Conservation (phyloP, 441 rosid genomes). For the Pelargonium myrrhifolium region DNA sequence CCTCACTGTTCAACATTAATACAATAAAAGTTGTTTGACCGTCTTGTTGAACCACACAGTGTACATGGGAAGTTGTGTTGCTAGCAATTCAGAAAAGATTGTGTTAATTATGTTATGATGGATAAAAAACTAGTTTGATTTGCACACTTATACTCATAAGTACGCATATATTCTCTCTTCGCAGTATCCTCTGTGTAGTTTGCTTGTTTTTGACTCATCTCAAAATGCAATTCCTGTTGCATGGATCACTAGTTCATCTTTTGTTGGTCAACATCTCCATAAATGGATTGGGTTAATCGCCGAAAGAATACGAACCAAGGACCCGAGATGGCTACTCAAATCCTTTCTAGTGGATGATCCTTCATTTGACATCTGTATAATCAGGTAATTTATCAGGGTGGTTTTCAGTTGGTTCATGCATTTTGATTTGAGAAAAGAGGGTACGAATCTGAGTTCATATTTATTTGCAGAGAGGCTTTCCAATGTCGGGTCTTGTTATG, state of each 20-base stretch:
- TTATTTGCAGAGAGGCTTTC: conserved; percentile 41
- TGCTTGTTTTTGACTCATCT: conserved; percentile 42
- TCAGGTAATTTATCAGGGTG: conserved; percentile 28
- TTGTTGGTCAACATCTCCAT: conserved; percentile 29
- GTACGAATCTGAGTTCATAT: conserved; percentile 15
- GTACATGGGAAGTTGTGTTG: not conserved
- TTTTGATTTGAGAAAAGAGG: conserved; percentile 9
- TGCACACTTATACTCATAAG: conserved; percentile 13
- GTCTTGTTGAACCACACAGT: not conserved
- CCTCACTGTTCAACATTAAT: not conserved
- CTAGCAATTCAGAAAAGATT: not conserved
- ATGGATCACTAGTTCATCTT: conserved; percentile 43
- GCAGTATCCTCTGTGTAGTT: conserved; percentile 44
- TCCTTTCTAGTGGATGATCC: conserved; percentile 44
- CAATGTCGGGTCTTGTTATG: conserved; percentile 40
- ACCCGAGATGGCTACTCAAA: conserved; percentile 40
- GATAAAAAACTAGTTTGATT: not conserved
- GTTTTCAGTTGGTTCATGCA: conserved; percentile 8
- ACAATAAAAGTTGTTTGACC: not conserved
- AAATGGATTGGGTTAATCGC: conserved; percentile 48
- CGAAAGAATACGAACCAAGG: conserved; percentile 40
- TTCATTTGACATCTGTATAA: conserved; percentile 28
- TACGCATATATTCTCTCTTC: conserved; percentile 15
- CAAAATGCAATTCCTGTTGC: conserved; percentile 52
- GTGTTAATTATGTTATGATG: not conserved